Evolutionary conservation across 2,329 filamentous ascomycete genomes (phyloP).

Genomic region (Proliferodiscus dingleyae): DNA sequence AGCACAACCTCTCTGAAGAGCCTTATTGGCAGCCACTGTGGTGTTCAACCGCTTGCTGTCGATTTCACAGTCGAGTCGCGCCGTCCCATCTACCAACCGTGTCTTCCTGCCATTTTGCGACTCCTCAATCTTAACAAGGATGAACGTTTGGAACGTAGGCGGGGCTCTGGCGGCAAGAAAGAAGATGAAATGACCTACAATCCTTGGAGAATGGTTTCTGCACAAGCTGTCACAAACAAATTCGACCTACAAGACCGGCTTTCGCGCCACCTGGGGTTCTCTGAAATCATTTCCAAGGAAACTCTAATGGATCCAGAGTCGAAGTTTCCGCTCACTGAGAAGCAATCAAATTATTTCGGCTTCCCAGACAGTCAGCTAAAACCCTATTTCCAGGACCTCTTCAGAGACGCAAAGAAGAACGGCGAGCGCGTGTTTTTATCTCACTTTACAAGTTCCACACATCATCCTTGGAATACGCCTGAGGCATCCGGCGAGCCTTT

Average conservation of each 20-base stretch:
- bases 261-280: constrained; percentile 34
- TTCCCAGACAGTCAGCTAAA: constrained; percentile 38
- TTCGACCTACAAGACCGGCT: constrained; percentile 34
- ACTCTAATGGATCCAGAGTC: constrained; percentile 24
- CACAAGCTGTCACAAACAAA: constrained; percentile 36
- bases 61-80: constrained; percentile 35
- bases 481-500: constrained; percentile 29
- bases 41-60: constrained; percentile 35
- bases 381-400: constrained; percentile 35
- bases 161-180: constrained; percentile 2
- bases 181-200: constrained; percentile 1
- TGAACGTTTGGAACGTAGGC: not conserved
- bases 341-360: constrained; percentile 40
- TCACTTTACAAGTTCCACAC: constrained; percentile 35
- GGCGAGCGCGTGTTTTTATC: constrained; percentile 34
- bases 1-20: constrained; percentile 37
- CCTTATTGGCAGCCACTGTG: constrained; percentile 35
- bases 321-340: constrained; percentile 27
- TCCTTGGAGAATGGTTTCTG: constrained; percentile 33
- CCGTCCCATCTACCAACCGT: constrained; percentile 36
- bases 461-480: constrained; percentile 41
- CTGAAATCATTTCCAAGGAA: constrained; percentile 29
- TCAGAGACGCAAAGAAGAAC: constrained; percentile 28
- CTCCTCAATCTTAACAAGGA: constrained; percentile 32
- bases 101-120: constrained; percentile 34